Conservation (phyloP, 1,284 basidiomycete genomes). For the Rhodotorula sp. region DNA sequence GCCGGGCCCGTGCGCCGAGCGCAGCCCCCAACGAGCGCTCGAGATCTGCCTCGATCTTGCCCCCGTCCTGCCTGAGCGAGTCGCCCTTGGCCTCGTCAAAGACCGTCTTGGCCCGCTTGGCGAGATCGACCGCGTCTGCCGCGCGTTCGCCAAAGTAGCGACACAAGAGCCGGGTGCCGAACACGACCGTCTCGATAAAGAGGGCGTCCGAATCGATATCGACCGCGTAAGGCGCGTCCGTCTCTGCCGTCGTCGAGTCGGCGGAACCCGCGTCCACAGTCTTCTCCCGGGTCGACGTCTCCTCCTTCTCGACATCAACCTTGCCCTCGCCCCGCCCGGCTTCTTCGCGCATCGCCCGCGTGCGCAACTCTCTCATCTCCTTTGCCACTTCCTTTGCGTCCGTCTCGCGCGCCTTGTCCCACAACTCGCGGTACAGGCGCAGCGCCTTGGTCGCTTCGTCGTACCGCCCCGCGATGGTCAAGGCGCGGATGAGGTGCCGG, state of each 20-base stretch:
- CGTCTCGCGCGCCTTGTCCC: constrained; percentile 72
- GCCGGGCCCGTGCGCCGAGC: constrained; percentile 60
- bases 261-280: constrained; percentile 10
- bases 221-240: constrained; percentile 1
- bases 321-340: constrained; percentile 1
- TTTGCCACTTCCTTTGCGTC: constrained; percentile 51
- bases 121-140: constrained; percentile 48
- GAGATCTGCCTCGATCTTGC: constrained; percentile 51
- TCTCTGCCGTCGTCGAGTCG: not conserved
- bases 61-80: constrained; percentile 55
- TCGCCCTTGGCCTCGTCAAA: constrained; percentile 57
- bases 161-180: constrained; percentile 73
- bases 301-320: constrained; percentile 6
- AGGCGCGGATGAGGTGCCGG: constrained; percentile 74
- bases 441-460: constrained; percentile 72
- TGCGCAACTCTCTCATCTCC: constrained; percentile 45
- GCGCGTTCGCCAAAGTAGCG: constrained; percentile 44
- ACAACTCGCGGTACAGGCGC: constrained; percentile 77
- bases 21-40: constrained; percentile 68
- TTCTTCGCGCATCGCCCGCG: constrained; percentile 5
- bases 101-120: constrained; percentile 58
- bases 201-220: constrained; percentile 33
- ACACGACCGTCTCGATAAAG: constrained; percentile 71
- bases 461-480: constrained; percentile 54
- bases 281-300: constrained; percentile 16